Evolutionary conservation across 257 asterid species (phyloP), one percentile per base, ranked within the genome.

Genomic region (Solanum raphanifolium): DNA sequence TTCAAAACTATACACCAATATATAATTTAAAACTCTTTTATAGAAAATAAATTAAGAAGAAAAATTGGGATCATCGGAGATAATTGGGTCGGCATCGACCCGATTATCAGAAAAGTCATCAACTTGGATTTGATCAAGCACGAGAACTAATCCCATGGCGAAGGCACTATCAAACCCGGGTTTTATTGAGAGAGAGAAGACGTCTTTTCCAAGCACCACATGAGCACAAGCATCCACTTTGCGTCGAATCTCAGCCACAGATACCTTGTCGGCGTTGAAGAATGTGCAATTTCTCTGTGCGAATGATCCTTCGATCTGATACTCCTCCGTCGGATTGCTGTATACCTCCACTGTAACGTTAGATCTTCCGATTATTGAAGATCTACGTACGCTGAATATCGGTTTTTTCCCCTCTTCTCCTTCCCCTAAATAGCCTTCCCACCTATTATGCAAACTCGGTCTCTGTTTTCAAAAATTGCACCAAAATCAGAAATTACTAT

Each of bases 361-460:
- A 16, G 92, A 91, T 89, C 96, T 92, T 87, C 96, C 96, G 48
- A 93, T 91, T 82, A 93, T 93, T 25, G 96, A 92, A 34, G 96
- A 91, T 89, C 95, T 88, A 25, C 96, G 89, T 0, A 93, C 93
- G 89, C 95, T 92, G 93, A 93, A 93, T 38, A 91, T 83, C 32
- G 96, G 92, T 79, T 91, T 91, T 58, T 92, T 87, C 6, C 92
- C 95, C 16, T 93, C 95, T 18, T 4, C 83, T 55, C 95, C 32
- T 87, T 95, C 98, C 12, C 98, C 98, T 4, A 72, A 66, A 84
- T 90, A 95, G 21, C 98, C 98, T 86, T 94, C 98, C 98, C 98
- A 94, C 8, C 98, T 91, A 18, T 91, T 92, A 87, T 95, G 98
- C 36, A 95, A 89, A 83, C 98, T 95, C 83, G 98, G 96, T 88